Evolutionary conservation across 305 asterid genomes (phyloP), one percentile per base, ranked within the genome.

Genomic region (Galium porrigens): DNA sequence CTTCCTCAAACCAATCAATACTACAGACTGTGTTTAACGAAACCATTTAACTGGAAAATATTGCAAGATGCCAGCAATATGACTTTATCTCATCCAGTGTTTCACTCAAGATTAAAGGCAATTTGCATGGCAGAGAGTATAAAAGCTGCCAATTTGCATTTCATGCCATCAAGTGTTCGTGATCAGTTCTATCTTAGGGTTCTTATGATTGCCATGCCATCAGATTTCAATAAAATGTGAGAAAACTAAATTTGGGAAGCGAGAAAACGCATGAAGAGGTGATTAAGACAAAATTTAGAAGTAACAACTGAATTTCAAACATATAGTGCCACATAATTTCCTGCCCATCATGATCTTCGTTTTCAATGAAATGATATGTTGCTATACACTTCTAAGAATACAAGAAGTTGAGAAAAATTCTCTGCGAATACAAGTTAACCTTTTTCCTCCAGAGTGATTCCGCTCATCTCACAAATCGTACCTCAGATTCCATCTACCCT

Each of bases 401-500:
- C 64, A 56, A 27, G 54, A 63, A 61, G 41, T 3, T 14, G 55
- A 3, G 36, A 58, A 22, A 30, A 33, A 9, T 56, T 53, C 42
- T 53, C 41, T 61, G 46, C 46, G 20, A 58, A 27, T 58, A 57
- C 63, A 48, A 64, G 55, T 22, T 44, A 56, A 36, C 48, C 68
- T 49, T 46, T 64, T 64, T 49, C 20, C 27, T 53, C 14, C 32
- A 51, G 30, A 36, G 10, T 27, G 11, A 39, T 15, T 37, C 64
- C 8, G 64, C 64, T 71, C 52, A 54, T 64, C 69, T 85, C 82
- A 87, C 59, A 88, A 77, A 77, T 77, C 75, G 62, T 88, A 90
- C 73, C 85, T 82, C 67, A 90, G 77, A 61, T 82, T 83, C 97
- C 96, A 90, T 73, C 78, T 82, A 33, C 91, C 79, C 25, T 77